A percentile compares a stretch with the other conserved stretches of the same genome.
Conservation (phyloP, 495 filamentous ascomycete genomes). For the Neurospora africana region DNA sequence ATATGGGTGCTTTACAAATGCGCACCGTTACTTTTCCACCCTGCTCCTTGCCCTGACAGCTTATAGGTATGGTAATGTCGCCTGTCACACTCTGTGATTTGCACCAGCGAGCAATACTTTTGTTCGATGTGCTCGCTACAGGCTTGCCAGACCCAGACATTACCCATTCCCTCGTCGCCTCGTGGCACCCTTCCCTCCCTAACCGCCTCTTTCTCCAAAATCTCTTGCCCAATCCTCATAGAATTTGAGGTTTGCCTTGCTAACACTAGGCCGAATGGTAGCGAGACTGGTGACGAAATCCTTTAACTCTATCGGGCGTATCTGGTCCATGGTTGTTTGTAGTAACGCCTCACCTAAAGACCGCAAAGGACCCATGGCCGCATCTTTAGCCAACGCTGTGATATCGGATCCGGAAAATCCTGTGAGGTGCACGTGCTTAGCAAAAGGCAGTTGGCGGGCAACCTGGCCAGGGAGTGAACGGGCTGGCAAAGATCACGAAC, state of each 20-base stretch:
- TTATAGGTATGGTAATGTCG: background rate
- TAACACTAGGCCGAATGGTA: constrained; percentile 87
- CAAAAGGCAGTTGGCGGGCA: background rate
- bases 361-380: constrained; percentile 92
- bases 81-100: background rate
- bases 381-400: constrained; percentile 93
- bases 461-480: background rate
- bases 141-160: background rate
- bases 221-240: constrained; percentile 93
- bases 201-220: constrained; percentile 87
- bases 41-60: background rate
- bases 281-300: constrained; percentile 81
- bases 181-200: constrained; percentile 10
- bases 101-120: background rate
- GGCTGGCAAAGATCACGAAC: background rate
- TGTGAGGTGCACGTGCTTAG: constrained; percentile 22
- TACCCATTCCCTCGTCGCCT: background rate
- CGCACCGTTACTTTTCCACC: background rate
- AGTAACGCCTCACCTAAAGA: constrained; percentile 85
- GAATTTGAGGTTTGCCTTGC: constrained; percentile 65
- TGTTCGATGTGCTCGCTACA: background rate
- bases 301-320: constrained; percentile 68
- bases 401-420: constrained; percentile 97
- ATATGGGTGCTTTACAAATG: background rate
- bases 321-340: constrained; percentile 85